Conservation (phyloP, 2,329 filamentous ascomycete genomes). For the Arthrobotrys musiformis region DNA sequence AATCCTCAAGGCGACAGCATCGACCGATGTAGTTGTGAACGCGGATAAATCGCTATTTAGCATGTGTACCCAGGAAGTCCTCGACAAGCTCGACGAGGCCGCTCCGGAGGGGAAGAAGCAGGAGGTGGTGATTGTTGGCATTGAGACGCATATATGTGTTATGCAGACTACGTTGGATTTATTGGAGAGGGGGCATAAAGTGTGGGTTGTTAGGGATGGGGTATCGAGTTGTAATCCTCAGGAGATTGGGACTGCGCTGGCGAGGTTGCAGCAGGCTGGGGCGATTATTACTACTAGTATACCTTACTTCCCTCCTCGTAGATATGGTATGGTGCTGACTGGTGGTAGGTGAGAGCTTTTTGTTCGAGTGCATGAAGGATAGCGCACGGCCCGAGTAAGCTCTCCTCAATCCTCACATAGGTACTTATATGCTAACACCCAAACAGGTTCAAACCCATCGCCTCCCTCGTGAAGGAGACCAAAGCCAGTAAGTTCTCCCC, state of each 20-base stretch:
- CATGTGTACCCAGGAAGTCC: conserved; percentile 74
- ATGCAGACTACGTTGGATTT: conserved; percentile 91
- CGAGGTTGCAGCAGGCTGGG: conserved; percentile 78
- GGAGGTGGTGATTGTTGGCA: conserved; percentile 80
- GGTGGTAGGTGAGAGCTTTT: conserved; percentile 34
- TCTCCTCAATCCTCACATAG: background rate
- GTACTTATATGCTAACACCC: background rate
- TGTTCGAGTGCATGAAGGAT: conserved; percentile 59
- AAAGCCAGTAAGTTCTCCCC: conserved; percentile 17
- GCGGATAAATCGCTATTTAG: conserved; percentile 90
- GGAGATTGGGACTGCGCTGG: conserved; percentile 82
- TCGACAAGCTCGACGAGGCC: conserved; percentile 39
- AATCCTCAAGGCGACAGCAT: conserved; percentile 66
- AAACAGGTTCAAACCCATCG: conserved; percentile 43
- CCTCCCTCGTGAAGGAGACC: conserved; percentile 29
- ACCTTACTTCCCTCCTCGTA: conserved; percentile 67
- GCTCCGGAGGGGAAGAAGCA: background rate
- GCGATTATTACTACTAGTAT: conserved; percentile 86
- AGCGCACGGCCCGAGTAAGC: conserved; percentile 67
- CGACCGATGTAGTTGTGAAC: conserved; percentile 67
- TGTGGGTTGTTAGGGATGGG: conserved; percentile 88
- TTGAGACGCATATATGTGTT: conserved; percentile 93
- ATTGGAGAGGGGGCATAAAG: conserved; percentile 77
- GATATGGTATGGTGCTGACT: background rate
- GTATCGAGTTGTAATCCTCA: conserved; percentile 87